These are phyloP conservation scores for Acephala macrosclerotiorum DNA, from an alignment of 2,329 filamentous ascomycete genomes.

Conservation along the genomic window DNA sequence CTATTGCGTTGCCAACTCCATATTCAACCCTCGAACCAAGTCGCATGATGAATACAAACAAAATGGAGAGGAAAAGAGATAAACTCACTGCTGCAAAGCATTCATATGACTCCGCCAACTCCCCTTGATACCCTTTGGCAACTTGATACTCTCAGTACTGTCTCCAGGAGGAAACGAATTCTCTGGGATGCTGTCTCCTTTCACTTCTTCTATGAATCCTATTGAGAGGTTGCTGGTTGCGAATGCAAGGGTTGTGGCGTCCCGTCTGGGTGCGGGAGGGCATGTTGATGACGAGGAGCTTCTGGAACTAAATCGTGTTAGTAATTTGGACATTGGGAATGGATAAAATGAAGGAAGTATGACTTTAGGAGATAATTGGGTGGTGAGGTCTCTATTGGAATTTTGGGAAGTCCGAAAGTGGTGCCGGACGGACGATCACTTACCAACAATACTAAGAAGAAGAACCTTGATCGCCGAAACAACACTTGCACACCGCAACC, in stretches of 20 bases:
- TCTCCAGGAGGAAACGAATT: slow-evolving; percentile 26
- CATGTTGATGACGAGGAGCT: slow-evolving; percentile 34
- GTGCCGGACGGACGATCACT: too few relatives aligned
- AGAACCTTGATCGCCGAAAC: background rate
- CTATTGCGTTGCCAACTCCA: slow-evolving; percentile 47
- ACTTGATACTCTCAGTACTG: slow-evolving; percentile 26
- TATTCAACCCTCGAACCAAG: slow-evolving; percentile 57
- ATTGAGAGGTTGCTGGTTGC: slow-evolving; percentile 28
- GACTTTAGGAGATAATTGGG: background rate
- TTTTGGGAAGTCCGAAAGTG: too few relatives aligned
- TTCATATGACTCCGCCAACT: slow-evolving; percentile 35
- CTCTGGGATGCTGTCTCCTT: slow-evolving; percentile 27
- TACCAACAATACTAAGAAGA: too few relatives aligned
- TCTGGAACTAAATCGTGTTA: slow-evolving; percentile 29
- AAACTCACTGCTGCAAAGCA: slow-evolving; percentile 23
- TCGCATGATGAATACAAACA: slow-evolving; percentile 42
- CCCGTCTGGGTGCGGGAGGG: slow-evolving; percentile 31
- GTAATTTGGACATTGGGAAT: background rate
- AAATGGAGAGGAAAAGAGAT: background rate
- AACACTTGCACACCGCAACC: background rate
- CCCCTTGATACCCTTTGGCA: slow-evolving; percentile 29
- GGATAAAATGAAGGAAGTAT: background rate
- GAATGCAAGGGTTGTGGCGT: slow-evolving; percentile 30
- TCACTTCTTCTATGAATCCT: slow-evolving; percentile 31
- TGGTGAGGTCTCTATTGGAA: too few relatives aligned